phyloP scores from a whole-genome alignment of 2,329 filamentous ascomycete species.

The Hypoxylon sp. region DNA sequence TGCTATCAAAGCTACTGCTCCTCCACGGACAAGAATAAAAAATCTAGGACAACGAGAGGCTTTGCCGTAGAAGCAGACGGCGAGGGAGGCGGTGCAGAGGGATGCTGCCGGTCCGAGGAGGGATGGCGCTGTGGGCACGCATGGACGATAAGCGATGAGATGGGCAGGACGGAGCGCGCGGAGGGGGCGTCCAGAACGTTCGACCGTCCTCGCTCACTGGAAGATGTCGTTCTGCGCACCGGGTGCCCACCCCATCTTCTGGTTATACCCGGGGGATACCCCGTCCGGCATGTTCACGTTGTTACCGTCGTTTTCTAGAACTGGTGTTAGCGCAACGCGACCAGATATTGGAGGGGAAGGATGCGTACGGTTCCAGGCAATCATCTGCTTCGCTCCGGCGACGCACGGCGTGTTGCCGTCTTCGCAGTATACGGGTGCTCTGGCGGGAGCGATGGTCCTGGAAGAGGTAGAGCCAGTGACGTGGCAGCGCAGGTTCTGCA shows the following conservation, averaged over 20 bases:
- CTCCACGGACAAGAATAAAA: not conserved
- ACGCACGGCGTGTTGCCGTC: conserved; percentile 49
- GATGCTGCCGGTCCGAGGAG: too few relatives aligned
- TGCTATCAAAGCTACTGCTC: not conserved
- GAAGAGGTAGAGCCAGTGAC: conserved; percentile 54
- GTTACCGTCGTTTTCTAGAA: conserved; percentile 46
- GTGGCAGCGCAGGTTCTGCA: conserved; percentile 59
- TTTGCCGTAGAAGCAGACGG: not conserved
- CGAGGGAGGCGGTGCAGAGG: not conserved
- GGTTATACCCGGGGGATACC: conserved; percentile 46
- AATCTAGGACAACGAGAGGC: not conserved
- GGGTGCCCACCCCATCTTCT: conserved; percentile 46
- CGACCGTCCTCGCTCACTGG: conserved; percentile 5
- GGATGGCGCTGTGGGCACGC: too few relatives aligned
- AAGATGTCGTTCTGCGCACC: conserved; percentile 47
- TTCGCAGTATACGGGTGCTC: conserved; percentile 53
- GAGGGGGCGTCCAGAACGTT: not conserved
- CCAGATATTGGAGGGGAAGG: not conserved
- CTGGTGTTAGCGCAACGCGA: not conserved
- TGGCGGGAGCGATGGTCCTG: conserved; percentile 51
- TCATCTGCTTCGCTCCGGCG: conserved; percentile 59
- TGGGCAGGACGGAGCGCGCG: not conserved
- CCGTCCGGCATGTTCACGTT: conserved; percentile 43
- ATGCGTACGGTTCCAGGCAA: conserved; percentile 54
- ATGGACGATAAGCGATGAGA: not conserved